Base-by-base conservation (phyloP, 805 yeast species). In the Brettanomyces bruxellensis region DNA sequence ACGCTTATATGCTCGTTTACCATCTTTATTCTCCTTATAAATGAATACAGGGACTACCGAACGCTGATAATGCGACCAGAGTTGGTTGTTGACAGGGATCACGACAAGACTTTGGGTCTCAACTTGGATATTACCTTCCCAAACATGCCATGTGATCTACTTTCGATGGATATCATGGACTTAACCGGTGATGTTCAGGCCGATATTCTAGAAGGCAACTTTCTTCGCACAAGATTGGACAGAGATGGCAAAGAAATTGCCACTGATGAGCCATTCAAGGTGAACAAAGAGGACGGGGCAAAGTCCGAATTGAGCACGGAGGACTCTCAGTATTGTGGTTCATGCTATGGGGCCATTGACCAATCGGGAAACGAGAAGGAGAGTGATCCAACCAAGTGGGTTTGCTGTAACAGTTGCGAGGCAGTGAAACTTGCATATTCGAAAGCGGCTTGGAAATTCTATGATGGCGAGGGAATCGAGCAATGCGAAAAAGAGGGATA, bases 401-500 rank as follows among this genome's bases (percentile, higher is more conserved):
- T 72, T 25, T 88, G 96, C 66, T 91, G 99, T 67, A 84, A 88
- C 61, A 76, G 84, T 25, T 91, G 99, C 70, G 84, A 76, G 39
- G 78, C 86, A 39, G 95, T 91, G 25, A 79, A 78, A 52, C 64
- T 71, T 52, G 96, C 96, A 0, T 93, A 91, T 61, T 82, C 85
- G 22, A 73, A 72, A 13, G 73, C 69, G 14, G 81, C 78, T 34
- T 93, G 98, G 98, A 90, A 84, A 3, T 91, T 93, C 65, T 84
- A 69, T 56, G 98, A 91, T 62, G 98, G 98, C 48, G 70, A 75
- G 46, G 80, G 86, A 49, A 79, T 93, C 49, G 87, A 80, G 51
- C 98, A 91, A 66, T 91, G 99, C 73, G 96, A 87, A 60, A 70
- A 69, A 12, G 96, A 88, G 62, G 93, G 95, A 5, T 89, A 86